Conservation (phyloP, 2,329 filamentous ascomycete genomes). For the Cladophialophora psammophila region DNA sequence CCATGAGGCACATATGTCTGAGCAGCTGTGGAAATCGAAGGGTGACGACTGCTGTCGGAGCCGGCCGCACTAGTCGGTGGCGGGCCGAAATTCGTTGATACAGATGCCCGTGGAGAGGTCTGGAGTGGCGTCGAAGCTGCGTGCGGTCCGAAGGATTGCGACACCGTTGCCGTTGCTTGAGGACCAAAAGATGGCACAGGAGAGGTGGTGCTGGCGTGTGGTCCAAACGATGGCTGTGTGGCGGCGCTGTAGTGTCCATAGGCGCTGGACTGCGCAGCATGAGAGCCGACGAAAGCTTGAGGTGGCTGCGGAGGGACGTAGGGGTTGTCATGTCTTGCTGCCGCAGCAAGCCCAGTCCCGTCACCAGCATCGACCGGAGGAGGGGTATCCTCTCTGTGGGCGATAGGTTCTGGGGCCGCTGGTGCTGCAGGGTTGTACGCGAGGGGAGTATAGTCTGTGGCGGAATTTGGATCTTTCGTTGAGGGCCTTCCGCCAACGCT, state of each 20-base stretch:
- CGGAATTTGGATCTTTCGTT: slow-evolving; percentile 14
- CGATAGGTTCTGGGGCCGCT: slow-evolving; percentile 69
- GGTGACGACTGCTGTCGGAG: slow-evolving; percentile 26
- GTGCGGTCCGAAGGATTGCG: slow-evolving; percentile 36
- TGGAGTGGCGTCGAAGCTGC: slow-evolving; percentile 30
- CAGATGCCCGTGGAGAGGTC: slow-evolving; percentile 33
- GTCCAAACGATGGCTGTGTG: slow-evolving; percentile 26
- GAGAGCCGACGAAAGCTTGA: slow-evolving; percentile 41
- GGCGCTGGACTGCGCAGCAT: slow-evolving; percentile 22
- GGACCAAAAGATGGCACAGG: slow-evolving; percentile 31
- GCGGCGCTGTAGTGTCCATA: slow-evolving; percentile 34
- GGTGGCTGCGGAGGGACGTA: slow-evolving; percentile 40
- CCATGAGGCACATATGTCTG: slow-evolving; percentile 30
- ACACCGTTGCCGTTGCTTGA: slow-evolving; percentile 21
- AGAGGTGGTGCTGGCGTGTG: slow-evolving; percentile 24
- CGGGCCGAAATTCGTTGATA: slow-evolving; percentile 23
- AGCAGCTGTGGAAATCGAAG: slow-evolving; percentile 29
- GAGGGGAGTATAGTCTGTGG: slow-evolving; percentile 55
- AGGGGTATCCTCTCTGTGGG: slow-evolving; percentile 71
- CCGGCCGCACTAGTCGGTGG: slow-evolving; percentile 26
- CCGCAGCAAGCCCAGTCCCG: slow-evolving; percentile 55
- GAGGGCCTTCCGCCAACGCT: slow-evolving; percentile 27
- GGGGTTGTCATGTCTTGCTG: slow-evolving; percentile 49
- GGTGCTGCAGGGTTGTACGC: slow-evolving; percentile 73
- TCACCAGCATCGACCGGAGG: slow-evolving; percentile 64